Evolutionary conservation across 2,329 filamentous ascomycete species (phyloP), one percentile per base, ranked within the genome.

Genomic region (Claviceps pusilla): DNA sequence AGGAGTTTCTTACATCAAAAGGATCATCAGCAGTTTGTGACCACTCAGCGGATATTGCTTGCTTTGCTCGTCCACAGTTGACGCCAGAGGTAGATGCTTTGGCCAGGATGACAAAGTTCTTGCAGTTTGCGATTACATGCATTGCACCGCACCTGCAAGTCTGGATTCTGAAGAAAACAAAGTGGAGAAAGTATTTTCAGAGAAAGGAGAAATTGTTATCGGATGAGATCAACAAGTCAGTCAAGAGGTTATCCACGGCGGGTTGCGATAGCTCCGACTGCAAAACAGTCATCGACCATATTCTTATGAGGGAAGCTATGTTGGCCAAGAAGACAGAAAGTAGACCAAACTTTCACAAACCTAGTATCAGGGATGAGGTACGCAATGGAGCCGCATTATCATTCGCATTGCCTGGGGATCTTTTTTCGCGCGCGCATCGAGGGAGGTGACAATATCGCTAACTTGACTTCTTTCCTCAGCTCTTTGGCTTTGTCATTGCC

Each of bases 351-450:
- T 68, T 69, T 31, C 54, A 64, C 46, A 65, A 62, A 1, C 52
- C 57, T 7, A 59, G 55, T 1, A 66, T 71, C n/a, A 59, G 60
- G 35, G 66, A 68, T 54, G 68, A 71, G 59, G 64, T 60, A 48
- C 19, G 41, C 42, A 16, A 29, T 31, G 9, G 7, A 33, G 35
- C 24, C 28, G 35, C 28, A 9, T 33, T 19, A 2, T 52, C 11
- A n/a, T 14, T 29, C 19, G 10, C 12, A 6, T 31, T 31, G 37
- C 37, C 29, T 42, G 24, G 7, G 3, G 16, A 42, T 6, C 24
- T 24, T 24, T 24, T 6, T 51, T 33, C 24, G 6, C 19, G 11
- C 14, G 24, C 24, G 16, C 3, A 2, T 14, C 3, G 24, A 29
- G 24, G 19, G n/a, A n/a, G 37, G 1, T 48, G 29, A 14, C 11